These are phyloP conservation scores for Colletotrichum endophyticum DNA, from an alignment of 2,329 filamentous ascomycete species.

Conservation along the genomic window DNA sequence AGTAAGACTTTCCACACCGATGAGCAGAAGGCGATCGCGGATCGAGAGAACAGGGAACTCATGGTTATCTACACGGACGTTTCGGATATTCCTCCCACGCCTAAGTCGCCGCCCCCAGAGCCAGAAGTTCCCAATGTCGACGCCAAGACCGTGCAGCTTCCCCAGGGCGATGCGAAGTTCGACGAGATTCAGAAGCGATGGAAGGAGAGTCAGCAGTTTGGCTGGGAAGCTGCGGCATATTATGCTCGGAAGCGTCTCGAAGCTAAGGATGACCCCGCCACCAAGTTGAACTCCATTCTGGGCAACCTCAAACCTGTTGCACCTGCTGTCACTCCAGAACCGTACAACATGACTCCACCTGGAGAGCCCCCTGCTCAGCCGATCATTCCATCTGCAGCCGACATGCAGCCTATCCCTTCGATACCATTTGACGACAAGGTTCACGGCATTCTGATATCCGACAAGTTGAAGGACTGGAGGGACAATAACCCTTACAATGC, in stretches of 20 bases:
- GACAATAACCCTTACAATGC: slow-evolving; percentile 44
- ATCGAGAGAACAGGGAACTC: slow-evolving; percentile 63
- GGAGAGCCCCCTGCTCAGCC: slow-evolving; percentile 12
- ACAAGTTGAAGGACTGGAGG: slow-evolving; percentile 46
- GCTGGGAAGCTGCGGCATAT: slow-evolving; percentile 45
- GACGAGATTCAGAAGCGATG: slow-evolving; percentile 56
- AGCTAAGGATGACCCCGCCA: slow-evolving; percentile 36
- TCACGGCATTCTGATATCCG: slow-evolving; percentile 47
- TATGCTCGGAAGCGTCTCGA: slow-evolving; percentile 50
- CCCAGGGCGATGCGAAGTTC: slow-evolving; percentile 43
- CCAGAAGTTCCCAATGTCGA: slow-evolving; percentile 23
- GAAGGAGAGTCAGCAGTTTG: slow-evolving; percentile 51
- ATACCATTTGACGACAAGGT: slow-evolving; percentile 44
- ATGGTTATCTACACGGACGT: slow-evolving; percentile 64
- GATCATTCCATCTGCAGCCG: slow-evolving; percentile 33
- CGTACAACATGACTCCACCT: slow-evolving; percentile 23
- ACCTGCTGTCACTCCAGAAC: slow-evolving; percentile 7
- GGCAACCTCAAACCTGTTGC: slow-evolving; percentile 25
- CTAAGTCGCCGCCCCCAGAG: slow-evolving; percentile 56
- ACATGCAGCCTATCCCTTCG: slow-evolving; percentile 34
- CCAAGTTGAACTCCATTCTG: slow-evolving; percentile 45
- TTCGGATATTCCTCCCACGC: slow-evolving; percentile 60
- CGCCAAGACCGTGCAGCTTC: slow-evolving; percentile 39
- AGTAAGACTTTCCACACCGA: slow-evolving; percentile 54
- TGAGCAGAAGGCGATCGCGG: slow-evolving; percentile 60